Evolutionary conservation across 2,329 filamentous ascomycete species (phyloP), one percentile per base, ranked within the genome.

Genomic region (Fonsecaea monophora): DNA sequence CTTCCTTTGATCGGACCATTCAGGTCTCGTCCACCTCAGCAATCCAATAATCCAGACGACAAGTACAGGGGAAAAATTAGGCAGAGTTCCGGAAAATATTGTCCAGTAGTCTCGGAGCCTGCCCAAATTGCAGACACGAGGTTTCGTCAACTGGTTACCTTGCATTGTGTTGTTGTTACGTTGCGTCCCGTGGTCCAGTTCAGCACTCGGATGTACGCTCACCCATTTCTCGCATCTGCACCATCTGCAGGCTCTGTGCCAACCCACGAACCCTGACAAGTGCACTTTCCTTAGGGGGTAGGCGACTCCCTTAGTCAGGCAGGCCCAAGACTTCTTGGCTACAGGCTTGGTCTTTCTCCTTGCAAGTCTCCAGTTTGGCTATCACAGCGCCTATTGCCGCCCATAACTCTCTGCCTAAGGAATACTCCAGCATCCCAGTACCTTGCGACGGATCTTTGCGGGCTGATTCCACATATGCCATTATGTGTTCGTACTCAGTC

Each of bases 61-160:
- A 34, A 25, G n/a, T 13, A 25, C 25, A 34, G 34, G n/a, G 32
- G 25, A 38, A 35, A 35, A 60, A 60, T 60, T 61, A 61, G 48
- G 48, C 59, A 61, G 34, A 54, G n/a, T 61, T 40, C 48, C 59
- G 59, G 58, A 2, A 54, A 61, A 54, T 58, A 61, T 37, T n/a
- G 45, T 50, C n/a, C 18, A 50, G 18, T 48, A 8, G 30, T 32
- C 30, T 32, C 30, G 30, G 30, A 6, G 30, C 4, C 30, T 32
- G 30, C 30, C 30, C 30, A 32, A 8, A 50, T 3, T 12, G 45
- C 18, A 50, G 45, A 50, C 45, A 50, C 45, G 45, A 50, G 45
- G 45, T 50, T 50, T 50, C 45, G 45, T 12, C 45, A 50, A 50
- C 45, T 25, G 18, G 59, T 61, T 61, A 61, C 59, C 35, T 61